Evolutionary conservation across 1,284 basidiomycete species (phyloP), one percentile per base, ranked within the genome.

Genomic region (Puccinia triticina): DNA sequence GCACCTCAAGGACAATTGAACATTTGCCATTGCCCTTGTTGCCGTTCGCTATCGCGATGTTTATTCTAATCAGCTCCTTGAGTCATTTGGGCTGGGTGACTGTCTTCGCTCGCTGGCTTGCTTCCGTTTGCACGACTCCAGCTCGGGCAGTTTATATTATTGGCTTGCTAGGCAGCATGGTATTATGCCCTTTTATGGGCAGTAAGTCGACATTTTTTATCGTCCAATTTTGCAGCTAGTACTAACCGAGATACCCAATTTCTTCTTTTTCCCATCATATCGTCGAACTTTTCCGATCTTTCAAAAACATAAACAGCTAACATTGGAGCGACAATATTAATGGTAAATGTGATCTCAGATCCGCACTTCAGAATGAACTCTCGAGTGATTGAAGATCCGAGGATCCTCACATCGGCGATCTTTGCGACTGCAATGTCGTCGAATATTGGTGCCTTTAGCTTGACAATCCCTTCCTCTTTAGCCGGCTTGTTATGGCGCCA

Each of bases 41-140:
- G 14, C 95, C 95, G 0, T 98, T 98, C 86, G 94, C 95, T 0
- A 95, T 98, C 86, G 92, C 93, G 7, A 95, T 97, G 89, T 98
- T 98, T 88, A 94, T 98, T 85, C 91, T 98, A 71, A 94, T 97
- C 78, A 93, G 96, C 86, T 93, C 90, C 0, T 89, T 98, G 11
- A 90, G 91, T 5, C 90, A 92, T 82, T 91, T 93, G 77, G 95
- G 95, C n/a, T 98, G 96, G 94, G 94, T 98, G 37, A 89, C 91
- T 37, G 90, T 97, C 26, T 96, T 97, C 86, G 92, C 92, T 0
- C 85, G 86, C 7, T 96, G 95, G 92, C 77, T 91, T 88, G 34
- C 89, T 88, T 18, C 84, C 55, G 86, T 87, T 14, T 88, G 89
- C 8, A 85, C 90, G 0, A 55, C 43, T 48, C 71, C 79, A 18